phyloP scores from a whole-genome alignment of 805 yeast species.

The Metschnikowia reukaufii region DNA sequence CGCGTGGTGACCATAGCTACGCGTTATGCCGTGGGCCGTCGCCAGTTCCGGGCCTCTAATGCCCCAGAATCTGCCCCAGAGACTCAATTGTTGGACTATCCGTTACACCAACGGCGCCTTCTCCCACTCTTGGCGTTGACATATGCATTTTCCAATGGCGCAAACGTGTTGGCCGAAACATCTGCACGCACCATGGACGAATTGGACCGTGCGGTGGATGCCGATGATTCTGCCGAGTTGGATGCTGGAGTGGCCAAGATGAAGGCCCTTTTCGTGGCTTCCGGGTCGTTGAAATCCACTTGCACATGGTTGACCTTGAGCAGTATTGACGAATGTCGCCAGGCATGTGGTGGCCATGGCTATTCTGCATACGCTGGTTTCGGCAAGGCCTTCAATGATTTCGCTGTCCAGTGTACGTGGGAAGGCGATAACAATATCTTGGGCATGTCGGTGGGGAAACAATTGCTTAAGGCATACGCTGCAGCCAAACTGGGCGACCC shows the following conservation, averaged over 20 bases:
- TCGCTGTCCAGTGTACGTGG: slow-evolving; percentile 99
- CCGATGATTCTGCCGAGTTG: no score
- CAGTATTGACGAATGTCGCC: slow-evolving; percentile 86
- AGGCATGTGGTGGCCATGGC: slow-evolving; percentile 95
- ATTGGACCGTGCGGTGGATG: slow-evolving; percentile 54
- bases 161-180: slow-evolving; percentile 57
- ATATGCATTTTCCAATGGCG: slow-evolving; percentile 72
- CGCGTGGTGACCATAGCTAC: slow-evolving; percentile 81
- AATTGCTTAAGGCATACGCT: slow-evolving; percentile 55
- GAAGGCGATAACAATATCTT: slow-evolving; percentile 94
- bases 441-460: slow-evolving; percentile 81
- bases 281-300: slow-evolving; percentile 87
- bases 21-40: slow-evolving; percentile 85
- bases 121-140: slow-evolving; percentile 81
- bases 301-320: slow-evolving; percentile 83
- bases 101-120: slow-evolving; percentile 84
- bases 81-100: slow-evolving; percentile 78
- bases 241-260: slow-evolving; percentile 54
- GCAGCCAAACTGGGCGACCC: slow-evolving; percentile 36
- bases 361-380: slow-evolving; percentile 91
- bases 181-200: slow-evolving; percentile 50
- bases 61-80: slow-evolving; percentile 46
- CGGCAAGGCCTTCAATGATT: slow-evolving; percentile 84
- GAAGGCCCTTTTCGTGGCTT: slow-evolving; percentile 77
- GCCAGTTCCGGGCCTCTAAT: slow-evolving; percentile 64